Evolutionary conservation across 1,284 basidiomycete species (phyloP), one percentile per base, ranked within the genome.

Genomic region (Ustilago xerochloae): DNA sequence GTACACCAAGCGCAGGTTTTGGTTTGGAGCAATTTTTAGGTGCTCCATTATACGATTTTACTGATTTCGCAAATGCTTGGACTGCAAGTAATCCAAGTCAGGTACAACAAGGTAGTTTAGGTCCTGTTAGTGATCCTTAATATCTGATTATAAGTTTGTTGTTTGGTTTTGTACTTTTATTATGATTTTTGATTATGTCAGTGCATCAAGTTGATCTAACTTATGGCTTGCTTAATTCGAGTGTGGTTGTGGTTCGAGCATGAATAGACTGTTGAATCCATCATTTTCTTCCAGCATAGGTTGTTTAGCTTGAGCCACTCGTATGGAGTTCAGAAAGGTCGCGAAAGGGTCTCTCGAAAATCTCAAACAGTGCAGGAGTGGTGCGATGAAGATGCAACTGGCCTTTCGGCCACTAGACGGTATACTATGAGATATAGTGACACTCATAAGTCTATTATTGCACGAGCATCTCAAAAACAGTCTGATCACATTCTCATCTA

Each of bases 1-100:
- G 75, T 3, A 78, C 75, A 22, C 75, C 75, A 0, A 75, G 73
- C 30, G 72, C 75, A 32, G 75, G 73, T 4, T 72, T 78, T n/a
- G 72, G 64, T 6, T 30, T 72, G 15, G 72, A 75, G 2, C 47
- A 36, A 15, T 71, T 66, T 60, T 54, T 75, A 18, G 67, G 63
- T 16, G 61, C 57, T 7, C 66, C 72, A 26, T 51, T 75, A 39
- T 75, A 75, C 51, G 72, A 75, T 35, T 75, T 75, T 26, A 58
- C 63, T 43, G 72, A 75, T 49, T 75, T 62, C 38, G 72, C 72
- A 1, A 66, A 66, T 29, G 66, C 72, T 18, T 75, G 71, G 71
- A 75, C 71, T 0, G 66, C 72, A 3, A 55, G 53, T 6, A 60
- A 70, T 46, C 64, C 72, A 18, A 22, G 9, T 30, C 32, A 2